Conservation (phyloP, 768 basidiomycete species). For the Lentinula lateritia region DNA sequence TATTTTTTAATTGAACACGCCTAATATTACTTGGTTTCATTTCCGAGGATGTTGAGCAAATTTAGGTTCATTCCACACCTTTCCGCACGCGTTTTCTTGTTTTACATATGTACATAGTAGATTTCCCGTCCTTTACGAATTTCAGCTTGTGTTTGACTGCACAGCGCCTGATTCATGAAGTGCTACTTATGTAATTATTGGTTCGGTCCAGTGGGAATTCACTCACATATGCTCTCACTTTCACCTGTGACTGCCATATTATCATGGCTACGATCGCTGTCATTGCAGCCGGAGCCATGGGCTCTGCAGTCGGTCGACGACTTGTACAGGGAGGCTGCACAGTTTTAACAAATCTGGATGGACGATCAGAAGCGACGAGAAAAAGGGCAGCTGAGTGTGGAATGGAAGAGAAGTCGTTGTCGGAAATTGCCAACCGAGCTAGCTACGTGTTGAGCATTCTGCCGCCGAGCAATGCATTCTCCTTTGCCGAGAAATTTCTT, state of each 20-base stretch:
- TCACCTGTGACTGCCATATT: neutral
- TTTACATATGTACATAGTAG: too few relatives aligned
- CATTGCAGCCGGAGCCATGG: conserved; percentile 57
- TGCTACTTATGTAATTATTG: too few relatives aligned
- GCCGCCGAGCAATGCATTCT: conserved; percentile 47
- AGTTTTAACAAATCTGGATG: conserved; percentile 50
- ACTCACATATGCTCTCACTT: too few relatives aligned
- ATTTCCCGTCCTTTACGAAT: too few relatives aligned
- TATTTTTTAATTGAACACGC: too few relatives aligned
- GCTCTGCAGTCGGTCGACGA: conserved; percentile 45
- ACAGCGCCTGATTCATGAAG: too few relatives aligned
- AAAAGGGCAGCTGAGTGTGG: conserved; percentile 45
- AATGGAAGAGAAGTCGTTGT: conserved; percentile 34
- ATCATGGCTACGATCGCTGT: conserved; percentile 33
- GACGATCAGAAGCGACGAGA: conserved; percentile 46
- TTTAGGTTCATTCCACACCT: neutral
- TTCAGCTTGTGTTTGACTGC: too few relatives aligned
- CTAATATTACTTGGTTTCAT: too few relatives aligned
- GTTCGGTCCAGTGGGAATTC: too few relatives aligned
- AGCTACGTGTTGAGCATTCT: conserved; percentile 52
- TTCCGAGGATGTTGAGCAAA: too few relatives aligned
- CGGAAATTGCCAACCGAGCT: conserved; percentile 26
- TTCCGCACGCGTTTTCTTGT: neutral
- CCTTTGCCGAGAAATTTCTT: conserved; percentile 36
- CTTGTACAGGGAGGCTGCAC: conserved; percentile 42